Evolutionary conservation across 176 grass and related monocot species (phyloP).

Genomic region (Otatea glauca): DNA sequence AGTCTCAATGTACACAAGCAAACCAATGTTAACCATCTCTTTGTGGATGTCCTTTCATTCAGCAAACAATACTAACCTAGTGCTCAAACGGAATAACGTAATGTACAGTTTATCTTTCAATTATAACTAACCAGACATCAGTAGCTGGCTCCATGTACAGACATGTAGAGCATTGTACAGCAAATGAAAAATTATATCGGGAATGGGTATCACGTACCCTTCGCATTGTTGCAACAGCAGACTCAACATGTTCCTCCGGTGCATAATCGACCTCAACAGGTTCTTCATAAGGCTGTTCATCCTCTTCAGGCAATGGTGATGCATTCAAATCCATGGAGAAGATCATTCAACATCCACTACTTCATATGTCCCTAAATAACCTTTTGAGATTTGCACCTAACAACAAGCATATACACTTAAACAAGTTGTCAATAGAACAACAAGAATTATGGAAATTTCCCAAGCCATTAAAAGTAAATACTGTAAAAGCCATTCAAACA

Average conservation of each 20-base stretch:
- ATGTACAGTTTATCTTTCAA: neutral
- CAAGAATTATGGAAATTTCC: neutral
- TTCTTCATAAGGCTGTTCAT: slow-evolving; percentile 77
- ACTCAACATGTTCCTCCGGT: slow-evolving; percentile 77
- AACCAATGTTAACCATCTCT: slow-evolving; percentile 19
- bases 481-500: neutral
- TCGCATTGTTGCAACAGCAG: slow-evolving; percentile 72
- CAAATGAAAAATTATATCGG: neutral
- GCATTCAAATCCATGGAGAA: slow-evolving; percentile 88
- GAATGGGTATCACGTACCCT: slow-evolving; percentile 50
- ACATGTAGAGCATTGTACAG: neutral
- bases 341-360: slow-evolving; percentile 56
- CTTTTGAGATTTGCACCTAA: slow-evolving; percentile 35
- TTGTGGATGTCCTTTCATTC: neutral
- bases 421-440: neutral
- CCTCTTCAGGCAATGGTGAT: slow-evolving; percentile 91
- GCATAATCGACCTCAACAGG: slow-evolving; percentile 57
- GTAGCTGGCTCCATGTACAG: neutral
- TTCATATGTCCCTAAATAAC: slow-evolving; percentile 45
- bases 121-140: slow-evolving; percentile 15
- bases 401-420: slow-evolving; percentile 11
- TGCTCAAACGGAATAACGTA: neutral
- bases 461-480: neutral
- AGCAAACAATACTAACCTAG: slow-evolving; percentile 16
- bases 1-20: neutral